Percentiles rank a stretch among this genome's conserved stretches.
These are phyloP conservation scores for Chrysanthemum lavandulifolium DNA, from an alignment of 129 eudicot species.

Conservation along the genomic window DNA sequence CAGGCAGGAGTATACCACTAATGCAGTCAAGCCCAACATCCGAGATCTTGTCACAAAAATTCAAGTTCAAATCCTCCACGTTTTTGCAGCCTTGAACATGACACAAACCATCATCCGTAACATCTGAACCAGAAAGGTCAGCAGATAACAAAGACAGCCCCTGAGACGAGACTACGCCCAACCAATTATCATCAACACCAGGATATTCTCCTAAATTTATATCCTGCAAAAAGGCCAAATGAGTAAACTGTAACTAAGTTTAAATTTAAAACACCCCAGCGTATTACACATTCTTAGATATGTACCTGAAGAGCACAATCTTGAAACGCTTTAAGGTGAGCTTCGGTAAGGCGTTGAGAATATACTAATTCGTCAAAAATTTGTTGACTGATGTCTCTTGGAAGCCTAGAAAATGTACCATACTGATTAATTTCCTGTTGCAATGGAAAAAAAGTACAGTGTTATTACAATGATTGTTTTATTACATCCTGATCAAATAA, in stretches of 20 bases:
- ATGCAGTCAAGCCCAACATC: slow-evolving; percentile 57
- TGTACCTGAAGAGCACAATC: slow-evolving; percentile 97
- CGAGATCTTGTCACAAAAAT: slow-evolving; percentile 72
- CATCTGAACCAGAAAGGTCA: slow-evolving; percentile 87
- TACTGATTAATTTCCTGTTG: slow-evolving; percentile 70
- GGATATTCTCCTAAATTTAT: slow-evolving; percentile 84
- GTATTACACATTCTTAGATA: background rate
- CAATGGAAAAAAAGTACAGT: background rate
- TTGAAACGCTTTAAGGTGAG: slow-evolving; percentile 72
- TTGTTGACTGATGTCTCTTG: slow-evolving; percentile 94
- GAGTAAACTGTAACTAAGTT: background rate
- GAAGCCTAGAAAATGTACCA: slow-evolving; percentile 70
- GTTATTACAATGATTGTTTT: background rate
- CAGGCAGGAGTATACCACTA: slow-evolving; percentile 32
- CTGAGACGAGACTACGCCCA: slow-evolving; percentile 81
- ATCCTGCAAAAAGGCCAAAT: slow-evolving; percentile 51
- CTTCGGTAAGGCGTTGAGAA: slow-evolving; percentile 61
- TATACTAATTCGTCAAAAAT: slow-evolving; percentile 74
- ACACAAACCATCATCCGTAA: slow-evolving; percentile 67
- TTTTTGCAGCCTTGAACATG: slow-evolving; percentile 57
- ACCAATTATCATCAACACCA: slow-evolving; percentile 73
- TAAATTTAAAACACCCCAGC: background rate
- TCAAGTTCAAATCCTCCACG: slow-evolving; percentile 61
- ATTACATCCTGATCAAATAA: background rate
- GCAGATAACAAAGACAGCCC: slow-evolving; percentile 77